Conservation (phyloP, 78 protist species). For the Isochrysis galbana region DNA sequence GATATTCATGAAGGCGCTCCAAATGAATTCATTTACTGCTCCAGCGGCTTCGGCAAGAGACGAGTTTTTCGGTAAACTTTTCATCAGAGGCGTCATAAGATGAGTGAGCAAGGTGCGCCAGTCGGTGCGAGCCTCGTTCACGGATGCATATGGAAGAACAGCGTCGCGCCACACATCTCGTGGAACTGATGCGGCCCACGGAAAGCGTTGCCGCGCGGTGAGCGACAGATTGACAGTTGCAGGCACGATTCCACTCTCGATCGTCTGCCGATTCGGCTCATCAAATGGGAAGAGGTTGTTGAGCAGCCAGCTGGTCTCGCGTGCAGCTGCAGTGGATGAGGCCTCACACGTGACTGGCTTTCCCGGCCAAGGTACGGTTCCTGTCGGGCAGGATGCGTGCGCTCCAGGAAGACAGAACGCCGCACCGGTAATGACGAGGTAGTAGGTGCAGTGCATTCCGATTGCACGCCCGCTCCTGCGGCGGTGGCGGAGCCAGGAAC, state of each 20-base stretch:
- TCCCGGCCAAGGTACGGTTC: neutral
- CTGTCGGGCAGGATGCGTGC: neutral
- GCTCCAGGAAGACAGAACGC: neutral
- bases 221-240: neutral
- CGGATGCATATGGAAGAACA: constrained; percentile 11
- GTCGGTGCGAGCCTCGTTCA: constrained; percentile 30
- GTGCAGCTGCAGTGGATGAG: neutral
- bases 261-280: neutral
- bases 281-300: neutral
- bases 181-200: constrained; percentile 3
- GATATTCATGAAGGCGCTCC: neutral
- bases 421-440: too few relatives aligned
- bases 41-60: neutral
- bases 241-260: neutral
- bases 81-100: neutral
- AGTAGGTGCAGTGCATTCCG: too few relatives aligned
- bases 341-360: neutral
- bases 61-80: neutral
- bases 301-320: neutral
- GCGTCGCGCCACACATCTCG: neutral
- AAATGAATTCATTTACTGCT: neutral
- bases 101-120: constrained; percentile 5
- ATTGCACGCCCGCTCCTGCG: too few relatives aligned
- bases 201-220: neutral
- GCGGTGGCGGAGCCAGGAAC: too few relatives aligned